These are phyloP conservation scores for Xylaria sp. DNA, from an alignment of 2,329 filamentous ascomycete species.

Conservation along the genomic window DNA sequence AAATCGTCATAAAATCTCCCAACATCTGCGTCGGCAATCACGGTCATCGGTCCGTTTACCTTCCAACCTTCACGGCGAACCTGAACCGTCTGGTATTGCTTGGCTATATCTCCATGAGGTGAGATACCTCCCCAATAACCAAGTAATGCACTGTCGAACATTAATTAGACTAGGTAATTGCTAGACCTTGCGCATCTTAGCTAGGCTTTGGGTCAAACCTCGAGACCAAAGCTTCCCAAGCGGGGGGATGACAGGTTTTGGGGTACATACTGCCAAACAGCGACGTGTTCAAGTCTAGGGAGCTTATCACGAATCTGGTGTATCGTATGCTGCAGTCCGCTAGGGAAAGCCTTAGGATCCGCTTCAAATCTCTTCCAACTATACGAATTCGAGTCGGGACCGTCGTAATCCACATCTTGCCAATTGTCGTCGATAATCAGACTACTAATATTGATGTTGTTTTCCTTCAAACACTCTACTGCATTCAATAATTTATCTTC, in stretches of 20 bases:
- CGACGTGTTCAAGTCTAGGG: constrained; percentile 81
- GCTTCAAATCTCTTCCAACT: constrained; percentile 90
- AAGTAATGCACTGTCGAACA: constrained; percentile 66
- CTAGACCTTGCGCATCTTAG: background rate
- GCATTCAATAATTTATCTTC: constrained; percentile 83
- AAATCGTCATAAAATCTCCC: constrained; percentile 88
- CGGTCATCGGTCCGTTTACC: constrained; percentile 73
- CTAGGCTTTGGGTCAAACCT: background rate
- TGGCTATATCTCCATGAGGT: constrained; percentile 76
- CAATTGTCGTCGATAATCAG: constrained; percentile 98
- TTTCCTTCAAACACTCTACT: constrained; percentile 74
- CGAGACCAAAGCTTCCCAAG: background rate
- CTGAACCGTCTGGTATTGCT: constrained; percentile 79
- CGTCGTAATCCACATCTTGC: constrained; percentile 75
- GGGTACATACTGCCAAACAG: constrained; percentile 79
- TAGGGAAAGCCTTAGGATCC: constrained; percentile 79
- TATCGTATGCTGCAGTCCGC: constrained; percentile 79
- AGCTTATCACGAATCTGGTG: constrained; percentile 74
- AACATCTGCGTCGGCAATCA: constrained; percentile 80
- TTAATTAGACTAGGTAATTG: constrained; percentile 3
- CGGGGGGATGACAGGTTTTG: background rate
- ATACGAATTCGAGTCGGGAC: constrained; percentile 64
- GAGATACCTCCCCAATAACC: constrained; percentile 94
- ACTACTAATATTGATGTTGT: constrained; percentile 81
- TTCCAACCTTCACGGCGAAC: constrained; percentile 64